Percentiles rank a stretch among this genome's conserved stretches.
phyloP scores from a whole-genome alignment of 2,329 filamentous ascomycete species.

The Aspergillus arachidicola region DNA sequence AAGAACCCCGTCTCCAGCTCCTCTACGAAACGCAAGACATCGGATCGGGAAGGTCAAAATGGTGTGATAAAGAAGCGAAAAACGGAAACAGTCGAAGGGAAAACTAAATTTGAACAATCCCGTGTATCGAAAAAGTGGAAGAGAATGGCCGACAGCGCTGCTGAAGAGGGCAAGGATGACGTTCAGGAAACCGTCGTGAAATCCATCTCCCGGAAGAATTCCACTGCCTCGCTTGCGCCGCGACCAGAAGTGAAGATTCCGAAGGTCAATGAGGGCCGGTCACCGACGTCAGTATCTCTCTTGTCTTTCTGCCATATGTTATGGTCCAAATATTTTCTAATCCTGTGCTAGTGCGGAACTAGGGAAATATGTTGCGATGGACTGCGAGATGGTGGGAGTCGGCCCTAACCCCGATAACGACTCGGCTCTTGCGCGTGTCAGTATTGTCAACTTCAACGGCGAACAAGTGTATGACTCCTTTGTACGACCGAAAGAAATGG shows the following conservation, averaged over 20 bases:
- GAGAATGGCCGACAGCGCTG: conserved; percentile 33
- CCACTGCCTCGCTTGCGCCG: conserved; percentile 51
- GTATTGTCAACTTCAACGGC: conserved; percentile 90
- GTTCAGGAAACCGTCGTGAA: conserved; percentile 62
- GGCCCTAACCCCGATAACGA: conserved; percentile 63
- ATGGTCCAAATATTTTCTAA: conserved; percentile 15
- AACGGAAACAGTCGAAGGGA: conserved; percentile 22
- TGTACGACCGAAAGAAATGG: conserved; percentile 73
- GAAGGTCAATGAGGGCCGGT: conserved; percentile 66
- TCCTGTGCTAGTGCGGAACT: conserved; percentile 61
- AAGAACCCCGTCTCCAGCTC: conserved; percentile 28
- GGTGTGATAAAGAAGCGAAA: conserved; percentile 38
- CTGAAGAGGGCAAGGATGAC: conserved; percentile 49
- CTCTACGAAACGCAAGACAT: conserved; percentile 36
- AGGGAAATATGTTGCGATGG: conserved; percentile 89
- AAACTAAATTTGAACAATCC: conserved; percentile 26
- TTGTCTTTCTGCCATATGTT: conserved; percentile 16
- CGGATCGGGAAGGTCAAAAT: conserved; percentile 34
- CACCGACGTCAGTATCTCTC: conserved; percentile 39
- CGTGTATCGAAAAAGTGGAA: conserved; percentile 29
- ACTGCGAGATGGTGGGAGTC: conserved; percentile 98
- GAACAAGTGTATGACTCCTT: conserved; percentile 93
- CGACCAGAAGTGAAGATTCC: conserved; percentile 47
- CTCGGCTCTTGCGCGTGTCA: conserved; percentile 82
- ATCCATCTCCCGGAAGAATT: conserved; percentile 66